A percentile compares a stretch with the other conserved stretches of the same genome.
phyloP scores from a whole-genome alignment of 148 eudicot species.

The Salicornia ramosissima region DNA sequence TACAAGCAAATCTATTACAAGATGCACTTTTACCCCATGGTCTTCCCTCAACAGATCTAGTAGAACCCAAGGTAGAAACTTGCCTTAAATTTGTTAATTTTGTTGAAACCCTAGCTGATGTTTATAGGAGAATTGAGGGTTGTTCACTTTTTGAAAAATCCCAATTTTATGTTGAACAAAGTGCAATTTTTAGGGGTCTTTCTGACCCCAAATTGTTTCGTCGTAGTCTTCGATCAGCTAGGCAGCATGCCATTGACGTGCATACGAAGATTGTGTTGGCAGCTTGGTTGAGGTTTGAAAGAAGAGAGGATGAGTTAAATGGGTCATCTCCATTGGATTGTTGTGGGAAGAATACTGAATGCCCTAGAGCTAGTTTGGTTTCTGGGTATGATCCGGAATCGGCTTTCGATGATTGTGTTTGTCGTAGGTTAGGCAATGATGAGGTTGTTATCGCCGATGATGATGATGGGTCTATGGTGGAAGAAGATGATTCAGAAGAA shows the following conservation, averaged over 20 bases:
- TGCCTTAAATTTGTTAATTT: slow-evolving; percentile 43
- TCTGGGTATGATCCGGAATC: slow-evolving; percentile 56
- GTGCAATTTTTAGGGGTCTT: slow-evolving; percentile 37
- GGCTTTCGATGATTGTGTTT: slow-evolving; percentile 40
- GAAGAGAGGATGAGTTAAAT: slow-evolving; percentile 55
- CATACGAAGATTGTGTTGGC: slow-evolving; percentile 58
- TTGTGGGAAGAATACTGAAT: slow-evolving; percentile 47
- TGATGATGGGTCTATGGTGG: background rate
- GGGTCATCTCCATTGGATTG: slow-evolving; percentile 52
- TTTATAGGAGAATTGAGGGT: slow-evolving; percentile 32
- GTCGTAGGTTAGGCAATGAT: slow-evolving; percentile 20
- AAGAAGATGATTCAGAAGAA: slow-evolving; percentile 7
- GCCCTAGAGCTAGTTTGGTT: slow-evolving; percentile 45
- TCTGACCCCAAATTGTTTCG: slow-evolving; percentile 48
- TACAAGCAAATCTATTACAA: slow-evolving; percentile 24
- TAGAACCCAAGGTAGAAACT: slow-evolving; percentile 49
- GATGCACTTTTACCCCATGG: slow-evolving; percentile 40
- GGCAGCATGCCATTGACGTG: slow-evolving; percentile 57
- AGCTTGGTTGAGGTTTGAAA: slow-evolving; percentile 57
- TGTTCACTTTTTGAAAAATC: slow-evolving; percentile 38
- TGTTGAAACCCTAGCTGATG: slow-evolving; percentile 43
- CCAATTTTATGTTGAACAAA: slow-evolving; percentile 39
- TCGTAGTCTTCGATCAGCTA: slow-evolving; percentile 41
- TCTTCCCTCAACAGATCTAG: slow-evolving; percentile 33
- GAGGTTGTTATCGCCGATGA: background rate